Base-by-base conservation (phyloP, 768 basidiomycete genomes). In the Paxillus involutus region DNA sequence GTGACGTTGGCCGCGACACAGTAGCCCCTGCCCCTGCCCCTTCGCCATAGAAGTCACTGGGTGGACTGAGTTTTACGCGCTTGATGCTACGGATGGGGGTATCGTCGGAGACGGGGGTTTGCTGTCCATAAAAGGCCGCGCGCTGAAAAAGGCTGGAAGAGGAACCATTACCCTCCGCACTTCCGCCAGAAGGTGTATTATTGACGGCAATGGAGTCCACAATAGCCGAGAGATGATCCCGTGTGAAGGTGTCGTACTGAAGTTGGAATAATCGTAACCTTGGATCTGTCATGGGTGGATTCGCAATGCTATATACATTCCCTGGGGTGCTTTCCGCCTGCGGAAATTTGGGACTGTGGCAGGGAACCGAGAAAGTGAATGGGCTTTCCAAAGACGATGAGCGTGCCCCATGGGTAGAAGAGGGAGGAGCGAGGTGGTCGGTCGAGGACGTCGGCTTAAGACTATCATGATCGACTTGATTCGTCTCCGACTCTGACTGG, bases 201-300 rank as follows among this genome's bases (percentile, higher is more conserved):
- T 88, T 86, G 39, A 88, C 75, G n/a, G 92, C 94, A 56, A 98
- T 95, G 3, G 93, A 91, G 60, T 97, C 95, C 2, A 96, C 94
- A 73, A 98, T 82, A 0, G 91, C 93, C 3, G 92, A 93, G 41
- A 98, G 82, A 66, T 97, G 93, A 19, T 96, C 91, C 42, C 94
- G 84, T 1, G 96, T 99, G 65, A 91, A 95, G 0, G 96, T 98
- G 69, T 99, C 96, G 65, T 98, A 98, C 59, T 93, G 86, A 48
- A 94, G 90, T 64, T 94, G 89, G 73, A 98, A 98, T 36, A 98
- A 79, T 12, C 88, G 85, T 11, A 94, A 80, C 29, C 86, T 85
- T 3, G 90, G 85, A 64, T 92, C 90, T 26, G 85, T 88, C 26
- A 66, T 60, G 19, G 78, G 77, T 26, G 64, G 63, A 48, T 65